Evolutionary conservation across 371 early-diverging fungal species (phyloP).

Genomic region (Chytridium lagenaria): DNA sequence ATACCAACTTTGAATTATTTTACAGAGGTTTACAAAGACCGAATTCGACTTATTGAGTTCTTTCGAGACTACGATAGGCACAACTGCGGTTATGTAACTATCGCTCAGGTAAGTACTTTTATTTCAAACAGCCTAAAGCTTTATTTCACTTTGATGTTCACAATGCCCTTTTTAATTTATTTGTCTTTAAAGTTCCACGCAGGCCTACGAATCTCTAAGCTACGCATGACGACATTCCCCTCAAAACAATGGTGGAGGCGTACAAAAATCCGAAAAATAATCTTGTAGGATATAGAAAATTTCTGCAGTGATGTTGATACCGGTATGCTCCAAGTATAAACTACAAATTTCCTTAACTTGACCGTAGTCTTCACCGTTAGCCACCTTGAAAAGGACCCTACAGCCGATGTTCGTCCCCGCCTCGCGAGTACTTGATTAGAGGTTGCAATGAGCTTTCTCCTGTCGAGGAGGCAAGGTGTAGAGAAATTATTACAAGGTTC

Average conservation of each 20-base stretch:
- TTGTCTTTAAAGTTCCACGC: slow-evolving; percentile 51
- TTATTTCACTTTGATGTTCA: too few relatives aligned
- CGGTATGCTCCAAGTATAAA: too few relatives aligned
- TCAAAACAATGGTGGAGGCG: slow-evolving; percentile 33
- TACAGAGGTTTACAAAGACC: slow-evolving; percentile 56
- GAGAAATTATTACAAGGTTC: slow-evolving; percentile 41
- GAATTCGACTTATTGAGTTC: slow-evolving; percentile 58
- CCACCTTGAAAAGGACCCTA: slow-evolving; percentile 51
- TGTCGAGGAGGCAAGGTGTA: slow-evolving; percentile 50
- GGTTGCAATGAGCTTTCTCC: slow-evolving; percentile 46
- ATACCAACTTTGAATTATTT: too few relatives aligned
- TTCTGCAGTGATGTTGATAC: slow-evolving; percentile 54
- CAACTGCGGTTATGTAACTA: slow-evolving; percentile 53
- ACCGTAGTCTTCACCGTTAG: slow-evolving; percentile 59
- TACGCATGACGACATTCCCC: slow-evolving; percentile 38
- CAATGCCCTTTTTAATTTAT: too few relatives aligned
- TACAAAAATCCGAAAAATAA: slow-evolving; percentile 42
- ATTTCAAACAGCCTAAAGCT: too few relatives aligned
- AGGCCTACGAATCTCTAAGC: slow-evolving; percentile 42
- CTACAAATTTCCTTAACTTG: too few relatives aligned
- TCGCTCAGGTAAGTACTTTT: slow-evolving; percentile 55
- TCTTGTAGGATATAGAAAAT: slow-evolving; percentile 46
- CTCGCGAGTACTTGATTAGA: slow-evolving; percentile 47
- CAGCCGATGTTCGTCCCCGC: slow-evolving; percentile 49
- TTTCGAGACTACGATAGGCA: slow-evolving; percentile 60